A percentile compares a stretch with the other conserved stretches of the same genome.
Conservation (phyloP, 2,329 filamentous ascomycete genomes). For the Claviceps lovelessii region DNA sequence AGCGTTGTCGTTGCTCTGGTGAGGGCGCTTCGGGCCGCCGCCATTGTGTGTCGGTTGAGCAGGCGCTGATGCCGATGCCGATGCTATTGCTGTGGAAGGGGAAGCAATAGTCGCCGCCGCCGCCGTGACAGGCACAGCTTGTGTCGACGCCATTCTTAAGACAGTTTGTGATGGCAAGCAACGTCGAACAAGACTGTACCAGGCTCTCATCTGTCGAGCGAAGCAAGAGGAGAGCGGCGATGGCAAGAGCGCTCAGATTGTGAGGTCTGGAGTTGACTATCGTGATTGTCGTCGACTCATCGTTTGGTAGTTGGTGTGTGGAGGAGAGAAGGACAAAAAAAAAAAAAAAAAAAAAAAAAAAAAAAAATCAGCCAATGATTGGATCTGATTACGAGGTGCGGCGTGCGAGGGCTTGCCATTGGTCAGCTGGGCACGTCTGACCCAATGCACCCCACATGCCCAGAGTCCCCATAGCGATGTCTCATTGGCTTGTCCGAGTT, state of each 20-base stretch:
- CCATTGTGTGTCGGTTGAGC: slow-evolving; percentile 1
- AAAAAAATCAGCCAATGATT: slow-evolving; percentile 2
- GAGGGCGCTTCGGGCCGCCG: slow-evolving; percentile 1
- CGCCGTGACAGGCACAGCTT: neutral
- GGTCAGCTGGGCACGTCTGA: neutral
- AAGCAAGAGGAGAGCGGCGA: neutral
- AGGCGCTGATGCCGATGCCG: neutral
- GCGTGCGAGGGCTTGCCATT: slow-evolving; percentile 1
- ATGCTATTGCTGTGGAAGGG: neutral
- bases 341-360: neutral
- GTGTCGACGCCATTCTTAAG: slow-evolving; percentile 6
- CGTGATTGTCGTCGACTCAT: no score
- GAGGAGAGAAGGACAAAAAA: no score
- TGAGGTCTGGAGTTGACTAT: neutral
- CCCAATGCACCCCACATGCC: no score
- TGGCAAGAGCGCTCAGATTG: neutral
- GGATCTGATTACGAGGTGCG: slow-evolving; percentile 3
- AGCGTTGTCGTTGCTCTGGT: neutral
- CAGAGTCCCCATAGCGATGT: no score
- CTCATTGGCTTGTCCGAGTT: no score
- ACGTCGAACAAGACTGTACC: slow-evolving; percentile 1
- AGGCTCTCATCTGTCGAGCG: slow-evolving; percentile 7
- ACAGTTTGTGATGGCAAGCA: slow-evolving; percentile 1
- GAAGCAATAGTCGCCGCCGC: neutral
- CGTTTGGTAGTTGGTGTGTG: no score